phyloP scores from a whole-genome alignment of 2,329 filamentous ascomycete genomes.

The Trichoderma oligosporum region DNA sequence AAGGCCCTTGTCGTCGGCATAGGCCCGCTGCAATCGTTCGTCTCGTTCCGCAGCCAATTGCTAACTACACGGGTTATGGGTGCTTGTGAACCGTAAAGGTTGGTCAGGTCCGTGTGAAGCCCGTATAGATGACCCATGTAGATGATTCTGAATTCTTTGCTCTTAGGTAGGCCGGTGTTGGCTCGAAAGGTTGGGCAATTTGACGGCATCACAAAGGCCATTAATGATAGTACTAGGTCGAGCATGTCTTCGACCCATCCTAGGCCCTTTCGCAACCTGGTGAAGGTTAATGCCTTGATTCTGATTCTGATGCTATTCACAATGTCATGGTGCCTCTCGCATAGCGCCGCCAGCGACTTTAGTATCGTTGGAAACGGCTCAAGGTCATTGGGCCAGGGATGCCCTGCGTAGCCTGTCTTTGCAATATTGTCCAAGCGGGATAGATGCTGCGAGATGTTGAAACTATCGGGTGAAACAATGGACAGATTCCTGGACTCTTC shows the following conservation, averaged over 20 bases:
- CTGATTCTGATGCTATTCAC: background rate
- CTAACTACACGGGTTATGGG: background rate
- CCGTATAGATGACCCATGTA: slow-evolving; percentile 3
- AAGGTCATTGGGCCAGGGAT: slow-evolving; percentile 2
- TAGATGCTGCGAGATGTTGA: background rate
- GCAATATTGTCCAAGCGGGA: background rate
- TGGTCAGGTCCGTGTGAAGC: background rate
- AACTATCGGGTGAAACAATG: background rate
- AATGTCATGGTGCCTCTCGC: background rate
- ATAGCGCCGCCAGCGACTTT: background rate
- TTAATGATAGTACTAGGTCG: slow-evolving; percentile 3
- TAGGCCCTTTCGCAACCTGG: background rate
- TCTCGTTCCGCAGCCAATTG: background rate
- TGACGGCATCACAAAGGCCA: background rate
- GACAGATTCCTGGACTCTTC: background rate
- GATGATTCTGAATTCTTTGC: slow-evolving; percentile 2
- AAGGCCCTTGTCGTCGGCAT: background rate
- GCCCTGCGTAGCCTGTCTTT: background rate
- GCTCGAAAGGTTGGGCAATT: background rate
- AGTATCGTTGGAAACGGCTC: slow-evolving; percentile 11
- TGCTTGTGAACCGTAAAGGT: background rate
- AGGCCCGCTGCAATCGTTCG: background rate
- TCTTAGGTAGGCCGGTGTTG: background rate
- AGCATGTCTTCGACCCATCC: slow-evolving; percentile 10
- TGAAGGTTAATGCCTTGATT: background rate